A percentile compares a stretch with the other conserved stretches of the same genome.
Evolutionary conservation across 495 filamentous ascomycete genomes (phyloP).

Genomic region (Tuber umbilicatum): DNA sequence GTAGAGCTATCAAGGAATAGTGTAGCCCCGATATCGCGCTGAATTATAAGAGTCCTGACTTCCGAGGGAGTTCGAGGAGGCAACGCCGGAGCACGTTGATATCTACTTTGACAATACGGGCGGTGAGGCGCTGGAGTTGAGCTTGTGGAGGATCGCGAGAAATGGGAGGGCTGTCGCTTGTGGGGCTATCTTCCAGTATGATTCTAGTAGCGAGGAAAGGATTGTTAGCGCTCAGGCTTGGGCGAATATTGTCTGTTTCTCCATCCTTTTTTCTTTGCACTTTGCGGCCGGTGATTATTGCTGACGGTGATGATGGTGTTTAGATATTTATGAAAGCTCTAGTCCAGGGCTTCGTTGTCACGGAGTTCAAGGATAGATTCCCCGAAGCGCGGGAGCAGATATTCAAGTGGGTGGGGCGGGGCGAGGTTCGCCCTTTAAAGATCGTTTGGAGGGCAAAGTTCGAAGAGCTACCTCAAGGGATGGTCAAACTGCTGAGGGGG

Average conservation of each 20-base stretch:
- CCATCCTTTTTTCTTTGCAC: too few relatives aligned
- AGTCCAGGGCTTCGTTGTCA: slow-evolving; percentile 59
- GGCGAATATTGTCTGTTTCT: slow-evolving; percentile 42
- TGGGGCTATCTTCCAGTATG: slow-evolving; percentile 52
- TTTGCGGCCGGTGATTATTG: background rate
- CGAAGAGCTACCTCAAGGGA: slow-evolving; percentile 48
- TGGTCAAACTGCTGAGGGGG: slow-evolving; percentile 52
- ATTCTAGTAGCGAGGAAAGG: slow-evolving; percentile 42
- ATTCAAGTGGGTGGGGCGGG: slow-evolving; percentile 50
- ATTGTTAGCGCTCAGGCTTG: slow-evolving; percentile 49
- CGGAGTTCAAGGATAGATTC: slow-evolving; percentile 49
- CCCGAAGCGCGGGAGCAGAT: slow-evolving; percentile 47
- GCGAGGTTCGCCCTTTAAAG: slow-evolving; percentile 53
- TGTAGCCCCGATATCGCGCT: slow-evolving; percentile 61
- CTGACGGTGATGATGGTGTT: background rate
- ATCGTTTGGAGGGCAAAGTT: slow-evolving; percentile 54
- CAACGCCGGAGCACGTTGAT: slow-evolving; percentile 58
- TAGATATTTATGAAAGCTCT: slow-evolving; percentile 47
- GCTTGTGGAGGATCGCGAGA: slow-evolving; percentile 51
- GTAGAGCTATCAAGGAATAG: slow-evolving; percentile 53
- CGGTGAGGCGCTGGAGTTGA: slow-evolving; percentile 58
- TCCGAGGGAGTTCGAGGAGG: slow-evolving; percentile 53
- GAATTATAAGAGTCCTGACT: slow-evolving; percentile 59
- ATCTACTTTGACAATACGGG: slow-evolving; percentile 70
- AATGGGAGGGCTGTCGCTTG: slow-evolving; percentile 58